Conservation (phyloP, 257 asterid species). For the Scutellaria galericulata region DNA sequence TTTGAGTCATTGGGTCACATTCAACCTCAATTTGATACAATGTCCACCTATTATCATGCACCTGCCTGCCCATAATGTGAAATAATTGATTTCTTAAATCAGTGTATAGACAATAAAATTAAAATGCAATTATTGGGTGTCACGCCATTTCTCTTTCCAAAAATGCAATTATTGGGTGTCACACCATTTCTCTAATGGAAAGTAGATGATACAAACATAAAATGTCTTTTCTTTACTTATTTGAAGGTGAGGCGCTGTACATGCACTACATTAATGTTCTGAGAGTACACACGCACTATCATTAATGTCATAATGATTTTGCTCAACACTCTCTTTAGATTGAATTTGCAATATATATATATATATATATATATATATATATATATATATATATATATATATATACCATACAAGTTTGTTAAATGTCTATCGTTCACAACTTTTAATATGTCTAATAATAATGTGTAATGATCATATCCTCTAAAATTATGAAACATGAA, state of each 20-base stretch:
- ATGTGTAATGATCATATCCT: too few relatives aligned
- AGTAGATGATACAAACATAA: background rate
- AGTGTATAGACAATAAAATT: constrained; percentile 17
- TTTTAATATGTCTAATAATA: too few relatives aligned
- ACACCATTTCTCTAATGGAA: constrained; percentile 3
- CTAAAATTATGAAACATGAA: too few relatives aligned
- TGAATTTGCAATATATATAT: too few relatives aligned
- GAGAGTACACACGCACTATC: too few relatives aligned
- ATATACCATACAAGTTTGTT: too few relatives aligned
- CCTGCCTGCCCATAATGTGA: constrained; percentile 29
- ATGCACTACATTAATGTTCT: too few relatives aligned
- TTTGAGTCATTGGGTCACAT: background rate
- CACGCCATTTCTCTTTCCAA: constrained; percentile 17
- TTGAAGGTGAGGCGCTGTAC: background rate
- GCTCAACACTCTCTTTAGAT: background rate
- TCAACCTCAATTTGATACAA: constrained; percentile 16
- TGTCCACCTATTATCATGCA: background rate
- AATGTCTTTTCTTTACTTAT: background rate
- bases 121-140: constrained; percentile 28
- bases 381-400: too few relatives aligned
- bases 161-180: constrained; percentile 30
- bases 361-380: too few relatives aligned
- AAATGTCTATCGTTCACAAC: too few relatives aligned
- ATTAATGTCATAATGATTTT: constrained; percentile 15
- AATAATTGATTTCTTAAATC: constrained; percentile 27